Evolutionary conservation across 345 rosid genomes (phyloP).

Genomic region (Rhizophora mangle): DNA sequence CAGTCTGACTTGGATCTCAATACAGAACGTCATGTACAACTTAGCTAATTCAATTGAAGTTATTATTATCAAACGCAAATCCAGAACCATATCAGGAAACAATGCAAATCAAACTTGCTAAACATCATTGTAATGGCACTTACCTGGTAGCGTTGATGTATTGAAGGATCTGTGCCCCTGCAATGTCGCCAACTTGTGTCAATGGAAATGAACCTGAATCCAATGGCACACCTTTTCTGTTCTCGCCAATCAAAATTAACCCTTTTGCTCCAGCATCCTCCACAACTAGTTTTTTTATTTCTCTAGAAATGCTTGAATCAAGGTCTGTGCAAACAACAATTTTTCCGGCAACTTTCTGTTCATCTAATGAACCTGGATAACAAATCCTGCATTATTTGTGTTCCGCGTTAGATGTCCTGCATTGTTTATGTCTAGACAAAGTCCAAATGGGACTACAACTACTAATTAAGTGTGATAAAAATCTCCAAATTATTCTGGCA

Average conservation of each 20-base stretch:
- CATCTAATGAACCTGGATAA: slow-evolving; percentile 65
- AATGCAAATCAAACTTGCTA: no score
- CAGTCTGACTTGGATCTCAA: no score
- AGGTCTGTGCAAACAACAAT: slow-evolving; percentile 53
- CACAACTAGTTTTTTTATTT: slow-evolving; percentile 48
- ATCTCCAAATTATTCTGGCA: no score
- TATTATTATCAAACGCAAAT: no score
- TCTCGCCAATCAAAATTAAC: slow-evolving; percentile 47
- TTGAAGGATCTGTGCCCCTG: slow-evolving; percentile 46
- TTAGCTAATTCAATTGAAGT: no score
- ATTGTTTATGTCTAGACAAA: no score
- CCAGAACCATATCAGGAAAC: no score
- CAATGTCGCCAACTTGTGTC: slow-evolving; percentile 43
- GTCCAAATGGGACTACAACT: no score
- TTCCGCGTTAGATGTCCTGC: no score
- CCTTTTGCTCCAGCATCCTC: slow-evolving; percentile 67
- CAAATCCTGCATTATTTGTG: slow-evolving; percentile 45
- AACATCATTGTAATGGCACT: slow-evolving; percentile 10
- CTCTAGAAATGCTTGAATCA: slow-evolving; percentile 30
- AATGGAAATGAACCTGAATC: slow-evolving; percentile 64
- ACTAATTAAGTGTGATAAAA: no score
- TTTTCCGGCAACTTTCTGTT: slow-evolving; percentile 52
- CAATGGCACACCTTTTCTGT: slow-evolving; percentile 40
- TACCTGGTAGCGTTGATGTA: slow-evolving; percentile 61
- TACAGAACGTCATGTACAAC: no score